Evolutionary conservation across 2,329 filamentous ascomycete species (phyloP).

Genomic region (Cercospora sp.): DNA sequence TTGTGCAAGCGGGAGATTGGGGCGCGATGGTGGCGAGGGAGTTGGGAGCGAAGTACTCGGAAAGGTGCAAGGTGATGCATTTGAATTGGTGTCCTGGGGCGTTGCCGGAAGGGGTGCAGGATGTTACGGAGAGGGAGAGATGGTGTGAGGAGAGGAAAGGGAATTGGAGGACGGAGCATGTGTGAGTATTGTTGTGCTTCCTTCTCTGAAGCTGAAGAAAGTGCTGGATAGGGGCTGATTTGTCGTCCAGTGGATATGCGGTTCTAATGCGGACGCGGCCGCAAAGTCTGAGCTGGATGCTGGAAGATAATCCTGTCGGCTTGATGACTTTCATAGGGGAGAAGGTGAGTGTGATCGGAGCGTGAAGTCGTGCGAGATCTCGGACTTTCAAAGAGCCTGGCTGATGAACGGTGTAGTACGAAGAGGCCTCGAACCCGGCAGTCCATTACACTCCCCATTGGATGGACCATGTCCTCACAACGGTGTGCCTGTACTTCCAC

Average conservation of each 20-base stretch:
- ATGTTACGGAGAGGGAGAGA: constrained; percentile 40
- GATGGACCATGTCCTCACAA: constrained; percentile 38
- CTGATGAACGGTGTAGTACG: constrained; percentile 29
- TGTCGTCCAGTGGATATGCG: constrained; percentile 42
- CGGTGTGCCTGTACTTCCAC: constrained; percentile 43
- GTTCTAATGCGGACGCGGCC: constrained; percentile 47
- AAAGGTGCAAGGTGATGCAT: constrained; percentile 45
- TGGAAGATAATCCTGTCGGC: constrained; percentile 48
- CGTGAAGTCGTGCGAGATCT: neutral
- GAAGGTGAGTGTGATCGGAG: constrained; percentile 32
- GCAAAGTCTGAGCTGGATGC: constrained; percentile 47
- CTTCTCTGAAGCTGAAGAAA: neutral
- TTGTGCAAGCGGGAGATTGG: constrained; percentile 46
- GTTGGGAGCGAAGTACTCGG: constrained; percentile 40
- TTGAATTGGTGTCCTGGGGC: constrained; percentile 46
- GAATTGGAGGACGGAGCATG: constrained; percentile 43
- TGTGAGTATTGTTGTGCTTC: neutral
- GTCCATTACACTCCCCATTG: constrained; percentile 38
- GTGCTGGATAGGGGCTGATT: neutral
- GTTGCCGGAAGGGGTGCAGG: constrained; percentile 37
- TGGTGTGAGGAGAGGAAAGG: constrained; percentile 38
- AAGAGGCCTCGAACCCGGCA: constrained; percentile 43
- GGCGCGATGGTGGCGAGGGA: constrained; percentile 46
- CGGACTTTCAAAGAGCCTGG: neutral
- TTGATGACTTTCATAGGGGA: constrained; percentile 49